Evolutionary conservation across 1,139 yeast species (phyloP).

Genomic region (Hyphopichia pseudoburtonii): DNA sequence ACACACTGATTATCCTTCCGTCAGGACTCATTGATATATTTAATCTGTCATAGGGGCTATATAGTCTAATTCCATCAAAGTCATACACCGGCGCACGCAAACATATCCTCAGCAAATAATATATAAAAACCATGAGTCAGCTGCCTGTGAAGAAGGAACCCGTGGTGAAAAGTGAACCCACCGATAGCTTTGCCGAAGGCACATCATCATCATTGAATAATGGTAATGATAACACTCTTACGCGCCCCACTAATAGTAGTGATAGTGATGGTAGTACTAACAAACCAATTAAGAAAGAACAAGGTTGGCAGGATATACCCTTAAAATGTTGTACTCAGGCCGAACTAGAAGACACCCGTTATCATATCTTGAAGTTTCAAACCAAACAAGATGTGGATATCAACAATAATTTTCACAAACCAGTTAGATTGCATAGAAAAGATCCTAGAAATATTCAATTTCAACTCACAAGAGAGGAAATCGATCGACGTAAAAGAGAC

Average conservation of each 20-base stretch:
- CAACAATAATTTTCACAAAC: conserved; percentile 65
- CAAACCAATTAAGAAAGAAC: conserved; percentile 12
- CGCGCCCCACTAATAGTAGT: conserved; percentile 5
- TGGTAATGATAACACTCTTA: conserved; percentile 6
- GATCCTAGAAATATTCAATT: conserved; percentile 90
- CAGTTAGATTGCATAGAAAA: conserved; percentile 85
- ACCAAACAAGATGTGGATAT: conserved; percentile 73
- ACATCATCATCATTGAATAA: conserved; percentile 2
- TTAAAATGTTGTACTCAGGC: conserved; percentile 72
- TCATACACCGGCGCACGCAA: too few relatives aligned
- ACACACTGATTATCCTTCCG: too few relatives aligned
- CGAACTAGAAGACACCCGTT: conserved; percentile 72
- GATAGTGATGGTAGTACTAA: conserved; percentile 1
- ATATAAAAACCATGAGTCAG: conserved; percentile 2
- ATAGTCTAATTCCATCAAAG: too few relatives aligned
- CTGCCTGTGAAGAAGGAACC: conserved; percentile 28
- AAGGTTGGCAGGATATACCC: conserved; percentile 62
- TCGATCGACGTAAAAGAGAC: conserved; percentile 58
- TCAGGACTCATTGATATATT: too few relatives aligned
- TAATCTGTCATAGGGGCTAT: too few relatives aligned
- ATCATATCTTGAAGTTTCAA: conserved; percentile 81
- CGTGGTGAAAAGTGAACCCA: conserved; percentile 23
- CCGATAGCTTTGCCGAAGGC: conserved; percentile 7
- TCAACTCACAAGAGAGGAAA: conserved; percentile 66
- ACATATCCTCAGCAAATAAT: too few relatives aligned